Evolutionary conservation across 2,329 filamentous ascomycete species (phyloP).

Genomic region (Aspergillus sp.): DNA sequence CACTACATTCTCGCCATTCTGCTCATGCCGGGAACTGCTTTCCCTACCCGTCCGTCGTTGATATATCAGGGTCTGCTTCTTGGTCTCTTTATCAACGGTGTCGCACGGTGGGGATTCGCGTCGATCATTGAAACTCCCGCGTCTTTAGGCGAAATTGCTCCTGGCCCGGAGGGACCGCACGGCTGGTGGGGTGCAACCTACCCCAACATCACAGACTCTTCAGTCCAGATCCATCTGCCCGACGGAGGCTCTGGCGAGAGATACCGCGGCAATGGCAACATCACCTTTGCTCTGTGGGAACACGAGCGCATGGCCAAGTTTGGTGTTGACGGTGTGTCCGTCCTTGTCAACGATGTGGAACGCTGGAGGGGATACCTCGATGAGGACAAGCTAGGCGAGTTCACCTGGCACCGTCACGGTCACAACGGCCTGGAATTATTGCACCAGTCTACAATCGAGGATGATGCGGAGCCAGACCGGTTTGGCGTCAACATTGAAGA

Average conservation of each 20-base stretch:
- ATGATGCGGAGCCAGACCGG: slow-evolving; percentile 10
- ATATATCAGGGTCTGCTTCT: slow-evolving; percentile 85
- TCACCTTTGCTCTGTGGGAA: slow-evolving; percentile 41
- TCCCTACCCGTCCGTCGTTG: slow-evolving; percentile 78
- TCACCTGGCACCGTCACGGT: slow-evolving; percentile 45
- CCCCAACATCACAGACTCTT: slow-evolving; percentile 48
- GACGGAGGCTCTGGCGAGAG: slow-evolving; percentile 17
- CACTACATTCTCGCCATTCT: slow-evolving; percentile 89
- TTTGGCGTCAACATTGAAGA: slow-evolving; percentile 9
- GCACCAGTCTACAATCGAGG: slow-evolving; percentile 17
- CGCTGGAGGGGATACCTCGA: slow-evolving; percentile 53
- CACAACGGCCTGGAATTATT: slow-evolving; percentile 33
- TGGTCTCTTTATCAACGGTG: slow-evolving; percentile 88
- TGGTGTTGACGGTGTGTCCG: slow-evolving; percentile 50
- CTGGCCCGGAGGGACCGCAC: slow-evolving; percentile 37
- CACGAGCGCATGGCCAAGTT: slow-evolving; percentile 32
- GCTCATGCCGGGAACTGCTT: slow-evolving; percentile 76
- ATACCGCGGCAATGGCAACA: slow-evolving; percentile 38
- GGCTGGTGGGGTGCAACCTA: slow-evolving; percentile 39
- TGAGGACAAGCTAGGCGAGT: slow-evolving; percentile 40
- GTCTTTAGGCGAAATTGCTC: slow-evolving; percentile 51
- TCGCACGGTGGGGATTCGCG: slow-evolving; percentile 91
- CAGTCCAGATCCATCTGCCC: slow-evolving; percentile 41
- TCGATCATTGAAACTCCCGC: slow-evolving; percentile 75
- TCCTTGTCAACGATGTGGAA: slow-evolving; percentile 60